Conservation (phyloP, 805 yeast species). For the Scheffersomyces spartinae region DNA sequence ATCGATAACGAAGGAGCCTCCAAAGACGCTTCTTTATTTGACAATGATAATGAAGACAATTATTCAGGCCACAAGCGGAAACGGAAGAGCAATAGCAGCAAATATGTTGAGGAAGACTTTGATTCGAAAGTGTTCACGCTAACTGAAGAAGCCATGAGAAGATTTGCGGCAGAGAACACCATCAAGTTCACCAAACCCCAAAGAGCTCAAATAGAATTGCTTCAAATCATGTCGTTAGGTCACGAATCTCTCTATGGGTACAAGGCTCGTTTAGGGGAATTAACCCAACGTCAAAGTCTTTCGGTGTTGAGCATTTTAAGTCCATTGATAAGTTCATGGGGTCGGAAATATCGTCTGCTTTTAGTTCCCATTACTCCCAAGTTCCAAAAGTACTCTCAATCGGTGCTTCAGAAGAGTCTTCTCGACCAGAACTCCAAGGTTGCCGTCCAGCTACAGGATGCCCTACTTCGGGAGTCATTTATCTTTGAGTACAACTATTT, state of each 20-base stretch:
- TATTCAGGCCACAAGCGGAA: no score
- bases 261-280: slow-evolving; percentile 39
- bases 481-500: slow-evolving; percentile 80
- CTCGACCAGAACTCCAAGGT: slow-evolving; percentile 21
- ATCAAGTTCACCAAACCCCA: slow-evolving; percentile 51
- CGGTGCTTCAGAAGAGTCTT: slow-evolving; percentile 12
- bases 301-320: slow-evolving; percentile 61
- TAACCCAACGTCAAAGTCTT: slow-evolving; percentile 53
- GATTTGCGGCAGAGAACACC: slow-evolving; percentile 12
- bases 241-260: slow-evolving; percentile 73
- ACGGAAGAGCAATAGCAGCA: no score
- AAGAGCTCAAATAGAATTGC: slow-evolving; percentile 66
- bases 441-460: slow-evolving; percentile 24
- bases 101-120: slow-evolving; percentile 10
- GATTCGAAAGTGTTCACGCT: slow-evolving; percentile 18
- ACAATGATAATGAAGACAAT: no score
- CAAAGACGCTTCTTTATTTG: no score
- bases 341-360: slow-evolving; percentile 44
- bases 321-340: slow-evolving; percentile 75
- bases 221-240: slow-evolving; percentile 71
- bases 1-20: slow-evolving; percentile 2
- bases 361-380: slow-evolving; percentile 38
- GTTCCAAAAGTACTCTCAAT: slow-evolving; percentile 13
- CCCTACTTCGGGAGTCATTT: slow-evolving; percentile 57
- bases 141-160: slow-evolving; percentile 21